Evolutionary conservation across 2,329 filamentous ascomycete genomes (phyloP).

Genomic region (Pestalotiopsis sp.): DNA sequence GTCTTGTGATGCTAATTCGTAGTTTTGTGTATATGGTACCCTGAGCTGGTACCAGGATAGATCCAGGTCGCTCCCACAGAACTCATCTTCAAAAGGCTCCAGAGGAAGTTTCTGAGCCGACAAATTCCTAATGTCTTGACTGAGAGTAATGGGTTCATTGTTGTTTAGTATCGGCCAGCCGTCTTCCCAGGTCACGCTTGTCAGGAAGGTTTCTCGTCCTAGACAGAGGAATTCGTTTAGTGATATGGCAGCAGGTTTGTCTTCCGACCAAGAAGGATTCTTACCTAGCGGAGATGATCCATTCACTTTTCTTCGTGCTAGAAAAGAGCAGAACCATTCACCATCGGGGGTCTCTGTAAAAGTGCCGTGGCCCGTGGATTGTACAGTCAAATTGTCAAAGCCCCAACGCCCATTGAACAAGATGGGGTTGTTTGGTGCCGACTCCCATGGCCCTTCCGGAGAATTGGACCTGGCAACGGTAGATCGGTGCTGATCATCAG

Average conservation of each 20-base stretch:
- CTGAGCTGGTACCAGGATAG: background rate
- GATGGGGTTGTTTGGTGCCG: constrained; percentile 36
- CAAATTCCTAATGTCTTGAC: background rate
- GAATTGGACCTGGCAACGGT: constrained; percentile 34
- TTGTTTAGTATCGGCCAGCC: background rate
- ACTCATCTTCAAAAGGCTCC: background rate
- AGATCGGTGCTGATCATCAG: constrained; percentile 34
- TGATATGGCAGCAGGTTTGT: background rate
- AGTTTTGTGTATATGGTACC: background rate
- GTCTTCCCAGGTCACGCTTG: background rate
- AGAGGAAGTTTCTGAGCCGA: background rate
- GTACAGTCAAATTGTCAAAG: constrained; percentile 8
- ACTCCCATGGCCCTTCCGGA: constrained; percentile 37
- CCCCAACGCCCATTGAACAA: constrained; percentile 32
- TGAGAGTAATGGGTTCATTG: background rate
- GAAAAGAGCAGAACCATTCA: background rate
- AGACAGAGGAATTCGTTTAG: background rate
- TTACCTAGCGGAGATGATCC: background rate
- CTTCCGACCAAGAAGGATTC: background rate
- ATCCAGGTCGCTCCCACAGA: background rate
- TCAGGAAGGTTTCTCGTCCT: background rate
- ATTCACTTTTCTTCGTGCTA: background rate
- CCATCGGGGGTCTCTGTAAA: background rate
- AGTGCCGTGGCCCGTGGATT: background rate
- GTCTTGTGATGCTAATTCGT: background rate